Percentiles rank a stretch among this genome's conserved stretches.
Conservation (phyloP, 192 early-diverging fungal genomes). For the Dimargaris cristalligena region DNA sequence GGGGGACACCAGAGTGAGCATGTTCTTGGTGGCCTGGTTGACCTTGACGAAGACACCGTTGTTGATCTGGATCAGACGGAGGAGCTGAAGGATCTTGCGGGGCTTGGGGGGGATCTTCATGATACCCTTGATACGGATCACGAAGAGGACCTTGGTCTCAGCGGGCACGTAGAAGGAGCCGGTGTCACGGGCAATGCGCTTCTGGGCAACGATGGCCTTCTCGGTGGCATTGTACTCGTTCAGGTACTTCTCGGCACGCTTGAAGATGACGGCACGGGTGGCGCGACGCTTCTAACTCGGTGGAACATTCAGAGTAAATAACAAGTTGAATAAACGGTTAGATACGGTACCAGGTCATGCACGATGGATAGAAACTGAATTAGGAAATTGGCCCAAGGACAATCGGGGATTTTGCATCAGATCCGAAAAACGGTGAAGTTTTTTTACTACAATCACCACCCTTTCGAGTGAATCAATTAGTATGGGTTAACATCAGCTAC, state of each 20-base stretch:
- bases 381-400: neutral
- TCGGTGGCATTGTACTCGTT: constrained; percentile 89
- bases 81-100: constrained; percentile 95
- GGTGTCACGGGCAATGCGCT: constrained; percentile 78
- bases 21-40: constrained; percentile 92
- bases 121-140: constrained; percentile 99
- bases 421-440: constrained; percentile 65
- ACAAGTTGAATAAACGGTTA: neutral
- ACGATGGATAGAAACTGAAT: neutral
- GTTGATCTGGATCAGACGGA: constrained; percentile 99
- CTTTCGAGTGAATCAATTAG: constrained; percentile 16
- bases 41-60: constrained; percentile 89
- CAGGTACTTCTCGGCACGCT: constrained; percentile 97
- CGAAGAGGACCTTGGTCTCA: constrained; percentile 93
- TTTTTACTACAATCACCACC: constrained; percentile 19
- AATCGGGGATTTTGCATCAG: constrained; percentile 31
- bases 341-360: neutral
- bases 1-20: constrained; percentile 92
- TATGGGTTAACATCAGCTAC: constrained; percentile 27
- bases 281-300: constrained; percentile 28
- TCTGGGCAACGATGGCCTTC: constrained; percentile 76
- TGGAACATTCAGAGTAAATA: neutral
- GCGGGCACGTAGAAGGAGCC: constrained; percentile 91
- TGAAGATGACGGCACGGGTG: constrained; percentile 94
- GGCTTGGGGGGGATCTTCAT: constrained; percentile 99